Conservation (phyloP, 2,329 filamentous ascomycete species). For the Alternaria gansuensis region DNA sequence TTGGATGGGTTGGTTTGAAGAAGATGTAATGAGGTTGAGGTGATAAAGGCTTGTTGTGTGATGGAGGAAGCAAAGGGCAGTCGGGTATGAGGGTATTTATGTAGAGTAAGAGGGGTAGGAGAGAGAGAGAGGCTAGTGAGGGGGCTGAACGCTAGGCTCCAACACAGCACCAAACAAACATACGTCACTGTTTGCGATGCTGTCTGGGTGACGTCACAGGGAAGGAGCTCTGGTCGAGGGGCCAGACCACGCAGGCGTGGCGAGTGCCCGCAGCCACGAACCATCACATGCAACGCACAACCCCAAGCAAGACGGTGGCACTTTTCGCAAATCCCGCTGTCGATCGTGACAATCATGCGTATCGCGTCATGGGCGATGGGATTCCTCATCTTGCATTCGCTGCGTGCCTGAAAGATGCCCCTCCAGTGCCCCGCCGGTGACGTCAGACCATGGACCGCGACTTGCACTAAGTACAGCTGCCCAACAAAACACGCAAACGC, state of each 20-base stretch:
- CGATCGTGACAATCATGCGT: conserved; percentile 27
- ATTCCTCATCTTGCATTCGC: conserved; percentile 15
- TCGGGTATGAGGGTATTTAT: conserved; percentile 27
- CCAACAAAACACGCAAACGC: conserved; percentile 21
- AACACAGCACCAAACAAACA: conserved; percentile 15
- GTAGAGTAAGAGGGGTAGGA: conserved; percentile 19
- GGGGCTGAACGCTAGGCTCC: conserved; percentile 10
- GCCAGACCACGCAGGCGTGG: conserved; percentile 13
- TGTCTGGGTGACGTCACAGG: conserved; percentile 11
- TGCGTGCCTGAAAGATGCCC: conserved; percentile 20
- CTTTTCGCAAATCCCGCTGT: conserved; percentile 21
- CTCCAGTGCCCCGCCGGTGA: conserved; percentile 18
- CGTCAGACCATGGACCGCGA: conserved; percentile 10
- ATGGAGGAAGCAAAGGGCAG: conserved; percentile 24
- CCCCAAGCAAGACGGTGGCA: conserved; percentile 17
- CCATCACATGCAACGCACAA: conserved; percentile 15
- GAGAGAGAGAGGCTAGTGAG: conserved; percentile 9
- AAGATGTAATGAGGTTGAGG: conserved; percentile 12
- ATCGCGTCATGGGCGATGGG: conserved; percentile 22
- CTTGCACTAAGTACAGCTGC: conserved; percentile 10
- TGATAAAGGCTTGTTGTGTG: conserved; percentile 25
- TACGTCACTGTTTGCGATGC: conserved; percentile 8
- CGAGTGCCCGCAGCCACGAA: conserved; percentile 10
- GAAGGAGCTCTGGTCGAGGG: conserved; percentile 10
- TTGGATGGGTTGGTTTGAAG: conserved; percentile 17